Percentiles rank a stretch among this genome's conserved stretches.
phyloP scores from a whole-genome alignment of 805 yeast species.

The Yarrowia hollandica region DNA sequence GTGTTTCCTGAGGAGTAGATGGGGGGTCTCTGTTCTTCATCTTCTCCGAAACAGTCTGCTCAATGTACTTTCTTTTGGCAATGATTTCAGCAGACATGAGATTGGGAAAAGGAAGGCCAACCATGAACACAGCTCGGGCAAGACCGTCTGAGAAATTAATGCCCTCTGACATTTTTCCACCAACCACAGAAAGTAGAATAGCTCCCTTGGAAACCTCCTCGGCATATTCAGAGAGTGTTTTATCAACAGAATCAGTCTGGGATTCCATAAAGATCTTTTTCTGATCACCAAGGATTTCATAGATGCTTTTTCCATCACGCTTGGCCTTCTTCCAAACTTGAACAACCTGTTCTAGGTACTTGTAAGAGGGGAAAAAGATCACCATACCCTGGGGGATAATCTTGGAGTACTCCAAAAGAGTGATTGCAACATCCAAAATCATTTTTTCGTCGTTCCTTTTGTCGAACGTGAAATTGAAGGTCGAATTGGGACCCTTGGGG shows the following conservation, averaged over 20 bases:
- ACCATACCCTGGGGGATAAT: conserved; percentile 74
- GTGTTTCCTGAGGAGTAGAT: background rate
- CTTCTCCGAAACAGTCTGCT: conserved; percentile 47
- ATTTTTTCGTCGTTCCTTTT: conserved; percentile 52
- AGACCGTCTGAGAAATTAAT: conserved; percentile 84
- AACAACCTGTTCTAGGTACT: conserved; percentile 57
- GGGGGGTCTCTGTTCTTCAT: conserved; percentile 39
- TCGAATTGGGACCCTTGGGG: conserved; percentile 35
- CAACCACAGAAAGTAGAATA: conserved; percentile 77
- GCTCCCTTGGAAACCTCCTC: conserved; percentile 52
- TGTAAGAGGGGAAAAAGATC: conserved; percentile 81
- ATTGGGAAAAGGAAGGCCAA: conserved; percentile 90
- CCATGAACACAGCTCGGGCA: conserved; percentile 84
- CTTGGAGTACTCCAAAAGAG: conserved; percentile 47
- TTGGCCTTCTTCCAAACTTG: conserved; percentile 52
- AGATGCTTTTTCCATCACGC: conserved; percentile 30
- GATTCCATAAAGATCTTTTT: conserved; percentile 56
- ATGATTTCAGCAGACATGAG: conserved; percentile 76
- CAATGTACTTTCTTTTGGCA: conserved; percentile 67
- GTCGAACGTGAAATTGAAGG: conserved; percentile 68
- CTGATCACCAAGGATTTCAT: conserved; percentile 40
- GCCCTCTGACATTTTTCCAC: conserved; percentile 92
- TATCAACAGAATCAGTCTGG: conserved; percentile 46
- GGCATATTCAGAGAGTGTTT: conserved; percentile 54
- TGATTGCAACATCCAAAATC: conserved; percentile 53